phyloP scores from a whole-genome alignment of 2,329 filamentous ascomycete species.

The Arthroderma sp. region DNA sequence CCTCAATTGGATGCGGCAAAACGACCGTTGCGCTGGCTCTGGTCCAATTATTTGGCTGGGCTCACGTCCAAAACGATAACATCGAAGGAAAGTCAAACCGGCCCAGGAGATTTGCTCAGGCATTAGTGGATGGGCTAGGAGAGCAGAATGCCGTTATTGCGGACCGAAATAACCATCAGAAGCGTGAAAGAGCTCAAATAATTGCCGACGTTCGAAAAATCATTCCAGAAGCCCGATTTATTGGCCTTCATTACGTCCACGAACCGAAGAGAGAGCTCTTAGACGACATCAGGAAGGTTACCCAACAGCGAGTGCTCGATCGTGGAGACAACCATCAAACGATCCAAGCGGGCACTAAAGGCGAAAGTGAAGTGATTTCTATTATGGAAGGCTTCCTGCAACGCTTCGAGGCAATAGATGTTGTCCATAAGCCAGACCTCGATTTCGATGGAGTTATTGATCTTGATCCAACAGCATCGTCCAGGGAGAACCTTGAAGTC shows the following conservation, averaged over 20 bases:
- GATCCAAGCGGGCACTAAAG: conserved; percentile 70
- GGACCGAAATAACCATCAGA: conserved; percentile 88
- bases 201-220: conserved; percentile 59
- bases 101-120: conserved; percentile 62
- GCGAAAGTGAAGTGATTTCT: conserved; percentile 58
- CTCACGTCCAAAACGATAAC: conserved; percentile 93
- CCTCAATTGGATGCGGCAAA: conserved; percentile 92
- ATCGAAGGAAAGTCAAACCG: conserved; percentile 64
- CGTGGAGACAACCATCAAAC: conserved; percentile 97
- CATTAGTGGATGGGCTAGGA: conserved; percentile 52
- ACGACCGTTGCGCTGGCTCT: conserved; percentile 80
- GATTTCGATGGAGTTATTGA: conserved; percentile 76
- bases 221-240: conserved; percentile 53
- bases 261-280: conserved; percentile 48
- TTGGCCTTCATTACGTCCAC: conserved; percentile 83
- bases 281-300: conserved; percentile 59
- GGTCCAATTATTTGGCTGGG: conserved; percentile 74
- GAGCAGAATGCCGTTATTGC: conserved; percentile 64
- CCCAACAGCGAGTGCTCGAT: conserved; percentile 62
- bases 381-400: conserved; percentile 93
- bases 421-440: conserved; percentile 56
- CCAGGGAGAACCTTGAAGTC: conserved; percentile 72
- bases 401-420: conserved; percentile 68
- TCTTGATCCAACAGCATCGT: conserved; percentile 64
- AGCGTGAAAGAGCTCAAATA: conserved; percentile 75